Conservation (phyloP, 2,329 filamentous ascomycete species). For the Aspergillus sp. region DNA sequence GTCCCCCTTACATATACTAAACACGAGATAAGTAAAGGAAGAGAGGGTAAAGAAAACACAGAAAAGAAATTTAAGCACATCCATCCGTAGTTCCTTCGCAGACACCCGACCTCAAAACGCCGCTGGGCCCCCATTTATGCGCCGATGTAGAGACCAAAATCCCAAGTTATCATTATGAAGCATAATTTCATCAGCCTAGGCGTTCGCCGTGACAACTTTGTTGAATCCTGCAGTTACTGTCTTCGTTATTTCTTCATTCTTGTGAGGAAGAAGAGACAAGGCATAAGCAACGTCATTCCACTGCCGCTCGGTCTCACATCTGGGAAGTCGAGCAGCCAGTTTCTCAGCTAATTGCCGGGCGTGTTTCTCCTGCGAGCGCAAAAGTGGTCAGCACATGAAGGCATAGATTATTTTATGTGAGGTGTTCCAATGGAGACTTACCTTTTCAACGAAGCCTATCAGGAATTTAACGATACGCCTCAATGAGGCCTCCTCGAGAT, state of each 20-base stretch:
- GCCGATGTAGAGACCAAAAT: not conserved
- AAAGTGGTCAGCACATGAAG: not conserved
- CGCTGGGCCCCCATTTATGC: not conserved
- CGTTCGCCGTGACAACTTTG: conserved; percentile 65
- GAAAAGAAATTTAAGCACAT: not conserved
- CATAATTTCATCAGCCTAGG: conserved; percentile 40
- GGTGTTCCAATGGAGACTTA: conserved; percentile 40
- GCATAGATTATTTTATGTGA: not conserved
- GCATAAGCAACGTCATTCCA: conserved; percentile 98
- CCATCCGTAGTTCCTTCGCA: not conserved
- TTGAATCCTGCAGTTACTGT: conserved; percentile 52
- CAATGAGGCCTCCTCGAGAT: conserved; percentile 81
- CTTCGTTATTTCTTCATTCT: conserved; percentile 51
- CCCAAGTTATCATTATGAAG: not conserved
- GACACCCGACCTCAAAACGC: not conserved
- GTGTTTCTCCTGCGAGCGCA: conserved; percentile 76
- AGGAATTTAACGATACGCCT: conserved; percentile 87
- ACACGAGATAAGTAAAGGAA: too few relatives aligned
- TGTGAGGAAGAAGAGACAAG: conserved; percentile 80
- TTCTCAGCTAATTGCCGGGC: conserved; percentile 93
- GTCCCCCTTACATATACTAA: too few relatives aligned
- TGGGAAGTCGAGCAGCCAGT: conserved; percentile 77
- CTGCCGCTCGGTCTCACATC: conserved; percentile 89
- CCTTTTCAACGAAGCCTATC: conserved; percentile 96
- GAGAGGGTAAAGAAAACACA: too few relatives aligned